A percentile compares a stretch with the other conserved stretches of the same genome.
These are phyloP conservation scores for Hyphopichia wangnamkhiaoensis DNA, from an alignment of 1,139 yeast genomes.

Conservation along the genomic window DNA sequence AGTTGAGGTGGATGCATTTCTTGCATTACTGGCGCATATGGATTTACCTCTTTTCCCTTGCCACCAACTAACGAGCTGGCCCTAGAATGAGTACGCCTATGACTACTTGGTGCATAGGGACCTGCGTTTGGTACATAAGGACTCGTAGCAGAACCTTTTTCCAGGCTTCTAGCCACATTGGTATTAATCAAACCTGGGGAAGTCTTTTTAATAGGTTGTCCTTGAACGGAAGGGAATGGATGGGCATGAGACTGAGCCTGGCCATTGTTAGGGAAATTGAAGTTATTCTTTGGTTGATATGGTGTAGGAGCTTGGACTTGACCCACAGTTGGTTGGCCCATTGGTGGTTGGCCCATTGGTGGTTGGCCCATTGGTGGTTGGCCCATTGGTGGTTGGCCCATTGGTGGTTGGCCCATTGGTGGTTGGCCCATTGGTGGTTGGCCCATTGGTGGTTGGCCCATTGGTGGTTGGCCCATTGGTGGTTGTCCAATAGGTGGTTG, in stretches of 20 bases:
- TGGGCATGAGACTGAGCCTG: neutral
- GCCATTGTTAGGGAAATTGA: neutral
- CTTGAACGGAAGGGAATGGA: conserved; percentile 10
- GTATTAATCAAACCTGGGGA: conserved; percentile 17
- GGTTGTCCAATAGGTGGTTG: conserved; percentile 3
- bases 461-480: neutral
- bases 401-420: conserved; percentile 3
- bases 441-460: neutral
- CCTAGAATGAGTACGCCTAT: conserved; percentile 41
- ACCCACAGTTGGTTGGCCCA: neutral
- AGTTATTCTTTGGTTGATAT: conserved; percentile 3
- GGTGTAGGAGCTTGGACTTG: conserved; percentile 4
- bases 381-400: neutral
- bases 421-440: conserved; percentile 4
- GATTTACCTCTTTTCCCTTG: conserved; percentile 44
- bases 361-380: neutral
- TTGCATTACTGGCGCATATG: conserved; percentile 39
- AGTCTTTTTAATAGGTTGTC: conserved; percentile 1
- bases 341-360: neutral
- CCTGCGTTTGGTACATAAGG: conserved; percentile 51
- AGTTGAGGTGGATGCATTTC: neutral
- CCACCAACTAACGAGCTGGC: conserved; percentile 46
- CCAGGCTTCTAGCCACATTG: conserved; percentile 17
- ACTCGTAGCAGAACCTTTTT: conserved; percentile 27
- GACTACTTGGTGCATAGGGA: conserved; percentile 46